phyloP scores from a whole-genome alignment of 345 rosid species.

The Pseudoturritis turrita region DNA sequence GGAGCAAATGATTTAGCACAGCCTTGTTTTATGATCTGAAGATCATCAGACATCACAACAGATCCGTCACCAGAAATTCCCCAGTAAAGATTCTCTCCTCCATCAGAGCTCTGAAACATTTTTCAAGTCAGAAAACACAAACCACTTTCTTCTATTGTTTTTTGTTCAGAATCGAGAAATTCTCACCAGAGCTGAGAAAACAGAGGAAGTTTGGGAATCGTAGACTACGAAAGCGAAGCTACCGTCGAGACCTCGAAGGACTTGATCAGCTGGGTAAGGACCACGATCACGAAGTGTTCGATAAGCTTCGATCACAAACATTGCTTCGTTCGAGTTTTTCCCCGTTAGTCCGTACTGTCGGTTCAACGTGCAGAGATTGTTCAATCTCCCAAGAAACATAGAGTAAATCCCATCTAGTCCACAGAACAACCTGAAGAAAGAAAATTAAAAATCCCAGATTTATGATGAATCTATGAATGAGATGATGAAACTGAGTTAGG shows the following conservation, averaged over 20 bases:
- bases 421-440: conserved; percentile 60
- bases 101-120: conserved; percentile 61
- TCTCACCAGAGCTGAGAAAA: conserved; percentile 74
- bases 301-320: conserved; percentile 82
- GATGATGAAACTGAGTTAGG: too few relatives aligned
- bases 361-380: conserved; percentile 57
- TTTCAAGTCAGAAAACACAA: neutral
- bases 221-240: conserved; percentile 82
- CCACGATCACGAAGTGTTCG: conserved; percentile 87
- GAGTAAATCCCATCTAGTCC: conserved; percentile 82
- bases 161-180: neutral
- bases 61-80: conserved; percentile 87
- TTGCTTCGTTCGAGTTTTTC: conserved; percentile 69
- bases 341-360: conserved; percentile 69
- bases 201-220: conserved; percentile 62
- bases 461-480: neutral
- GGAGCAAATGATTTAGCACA: conserved; percentile 97
- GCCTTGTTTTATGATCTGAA: conserved; percentile 68
- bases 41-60: conserved; percentile 75
- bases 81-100: conserved; percentile 73
- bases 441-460: neutral
- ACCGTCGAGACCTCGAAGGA: conserved; percentile 83
- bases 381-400: conserved; percentile 65
- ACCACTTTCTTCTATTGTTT: neutral
- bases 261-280: conserved; percentile 93